Base-by-base conservation (phyloP, 768 basidiomycete genomes). In the Boletus edulis region DNA sequence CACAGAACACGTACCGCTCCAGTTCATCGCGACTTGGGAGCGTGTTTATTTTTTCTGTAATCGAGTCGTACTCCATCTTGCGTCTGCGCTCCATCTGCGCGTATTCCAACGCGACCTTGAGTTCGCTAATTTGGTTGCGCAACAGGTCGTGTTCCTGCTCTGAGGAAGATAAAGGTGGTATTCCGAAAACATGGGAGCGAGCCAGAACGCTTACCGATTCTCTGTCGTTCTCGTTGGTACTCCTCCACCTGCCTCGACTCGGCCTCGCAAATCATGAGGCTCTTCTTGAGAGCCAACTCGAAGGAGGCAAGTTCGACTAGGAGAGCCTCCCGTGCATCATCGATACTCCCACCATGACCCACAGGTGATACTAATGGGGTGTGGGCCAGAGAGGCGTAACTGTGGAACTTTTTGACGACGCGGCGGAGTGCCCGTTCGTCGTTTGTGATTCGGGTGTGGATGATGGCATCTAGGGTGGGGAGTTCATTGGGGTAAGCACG, bases 41-140 rank as follows among this genome's bases (percentile, higher is more conserved):
- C 17, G 82, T 81, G 62, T 91, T 90, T 46, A 92, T 83, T 67
- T 86, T 91, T 72, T 93, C 92, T 3, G 92, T 82, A 38, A 94
- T 81, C 44, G 80, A 75, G 74, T 94, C 91, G 66, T 94, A 94
- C 64, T 94, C 91, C 61, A 93, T 91, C 75, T 91, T 94, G 51
- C 85, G 80, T 55, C 76, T 78, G 45, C 91, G 82, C 52, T 84
- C 74, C 64, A 87, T 75, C 64, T 94, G 92, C 6, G 88, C 91
- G 59, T 91, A 83, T 60, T 91, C 89, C 54, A 94, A 70, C 4
- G 82, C 80, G 18, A 77, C 76, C 71, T 92, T 93, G 61, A 94
- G 78, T 59, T 89, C 85, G 60, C 85, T 82, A 48, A 94, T 92
- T 62, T 93, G 89, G 10, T 72, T 77, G 58, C 78, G 78, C 49